Percentiles rank a stretch among this genome's conserved stretches.
These are phyloP conservation scores for Lactarius vividus DNA, from an alignment of 768 basidiomycete species.

Conservation along the genomic window DNA sequence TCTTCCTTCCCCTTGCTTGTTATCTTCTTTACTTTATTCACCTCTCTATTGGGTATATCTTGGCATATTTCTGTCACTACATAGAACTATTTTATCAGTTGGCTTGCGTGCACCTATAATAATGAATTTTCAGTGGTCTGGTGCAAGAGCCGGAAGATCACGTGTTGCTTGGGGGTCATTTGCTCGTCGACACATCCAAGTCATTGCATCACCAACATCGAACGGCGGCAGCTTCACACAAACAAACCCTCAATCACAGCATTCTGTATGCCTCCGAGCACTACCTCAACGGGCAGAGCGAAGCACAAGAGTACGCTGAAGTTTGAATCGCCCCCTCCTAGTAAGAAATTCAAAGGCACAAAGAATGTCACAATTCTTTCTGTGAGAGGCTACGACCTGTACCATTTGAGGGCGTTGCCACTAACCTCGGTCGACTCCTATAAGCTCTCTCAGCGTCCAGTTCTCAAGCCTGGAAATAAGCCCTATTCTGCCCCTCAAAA, in stretches of 20 bases:
- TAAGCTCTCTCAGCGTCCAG: slow-evolving; percentile 16
- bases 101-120: slow-evolving; percentile 5
- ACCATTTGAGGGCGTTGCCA: not conserved
- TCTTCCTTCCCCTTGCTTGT: not conserved
- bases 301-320: slow-evolving; percentile 28
- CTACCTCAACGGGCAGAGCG: not conserved
- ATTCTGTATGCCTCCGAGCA: slow-evolving; percentile 16
- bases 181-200: not conserved
- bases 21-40: slow-evolving; percentile 15
- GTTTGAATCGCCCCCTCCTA: slow-evolving; percentile 20
- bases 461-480: slow-evolving; percentile 5
- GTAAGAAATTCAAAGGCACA: slow-evolving; percentile 17
- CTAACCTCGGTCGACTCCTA: slow-evolving; percentile 7
- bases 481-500: not conserved
- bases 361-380: slow-evolving; percentile 16
- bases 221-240: not conserved
- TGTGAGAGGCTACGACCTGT: slow-evolving; percentile 10
- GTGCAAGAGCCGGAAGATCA: not conserved
- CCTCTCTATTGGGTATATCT: slow-evolving; percentile 20
- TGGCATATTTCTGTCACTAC: not conserved
- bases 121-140: not conserved
- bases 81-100: not conserved
- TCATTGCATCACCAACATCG: not conserved
- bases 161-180: not conserved
- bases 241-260: not conserved